Base-by-base conservation (phyloP, 2,329 filamentous ascomycete species). In the Metarhizium anisopliae region DNA sequence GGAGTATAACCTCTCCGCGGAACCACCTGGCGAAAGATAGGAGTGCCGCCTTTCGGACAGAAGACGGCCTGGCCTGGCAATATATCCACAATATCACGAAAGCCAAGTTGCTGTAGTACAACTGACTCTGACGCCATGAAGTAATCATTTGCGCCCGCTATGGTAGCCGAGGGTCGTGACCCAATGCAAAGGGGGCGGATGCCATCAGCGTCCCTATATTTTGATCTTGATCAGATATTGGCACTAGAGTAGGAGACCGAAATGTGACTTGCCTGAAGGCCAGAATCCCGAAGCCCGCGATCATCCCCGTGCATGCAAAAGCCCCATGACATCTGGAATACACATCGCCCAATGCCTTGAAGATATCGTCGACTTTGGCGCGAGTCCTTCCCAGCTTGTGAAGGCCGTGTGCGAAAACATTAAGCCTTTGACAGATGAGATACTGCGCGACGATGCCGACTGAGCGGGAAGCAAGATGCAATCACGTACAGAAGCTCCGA, bases 111-210 rank as follows among this genome's bases (percentile, higher is more conserved):
- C 50, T 81, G 81, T 50, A 96, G 75, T 8, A 90, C 91, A 52
- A 96, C 85, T 8, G 87, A 93, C 71, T 96, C 91, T 0, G 90
- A 95, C 1, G 90, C 90, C 76, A 96, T 83, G 81, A 96, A 90
- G 74, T 95, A 96, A 71, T 96, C 91, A 58, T 73, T 86, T 6
- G 83, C 84, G 4, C 81, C 76, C 40, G 81, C 78, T 43, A 83
- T 57, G 0, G 78, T 86, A 14, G 76, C 71, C 1, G 88, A 90
- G 1, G 83, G 79, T 54, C 90, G 82, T 51, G 84, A 88, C 47
- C 91, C 91, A 10, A 95, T 74, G 50, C 89, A 82, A 60, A 96
- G 81, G 2, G 91, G 91, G 13, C 91, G 87, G 66, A 94, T 94
- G 53, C 89, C 90, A 40, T 58, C 52, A 6, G 50, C 56, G 38